Conservation (phyloP, 306 rosid species). For the Dalbergia cultrata region DNA sequence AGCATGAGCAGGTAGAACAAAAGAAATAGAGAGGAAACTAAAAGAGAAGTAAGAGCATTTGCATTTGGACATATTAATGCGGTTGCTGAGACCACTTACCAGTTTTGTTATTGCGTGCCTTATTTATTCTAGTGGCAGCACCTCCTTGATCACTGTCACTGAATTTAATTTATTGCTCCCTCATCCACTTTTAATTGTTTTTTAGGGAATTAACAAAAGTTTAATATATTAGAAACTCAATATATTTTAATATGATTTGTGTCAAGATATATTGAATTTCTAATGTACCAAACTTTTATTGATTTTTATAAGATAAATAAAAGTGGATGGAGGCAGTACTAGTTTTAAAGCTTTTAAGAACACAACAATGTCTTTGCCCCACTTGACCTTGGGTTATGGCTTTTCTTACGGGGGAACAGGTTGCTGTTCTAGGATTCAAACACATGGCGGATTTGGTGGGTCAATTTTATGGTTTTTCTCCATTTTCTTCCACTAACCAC, state of each 20-base stretch:
- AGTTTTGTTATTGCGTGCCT: constrained; percentile 49
- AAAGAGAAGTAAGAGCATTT: constrained; percentile 7
- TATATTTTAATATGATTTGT: no score
- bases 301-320: no score
- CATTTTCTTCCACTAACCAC: neutral
- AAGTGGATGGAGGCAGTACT: no score
- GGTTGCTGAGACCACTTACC: neutral
- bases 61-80: constrained; percentile 21
- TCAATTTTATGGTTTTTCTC: constrained; percentile 5
- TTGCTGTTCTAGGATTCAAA: constrained; percentile 16
- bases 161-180: neutral
- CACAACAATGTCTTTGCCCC: neutral
- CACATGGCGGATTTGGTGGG: constrained; percentile 15
- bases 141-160: constrained; percentile 37
- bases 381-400: neutral
- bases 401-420: neutral
- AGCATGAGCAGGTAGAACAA: neutral
- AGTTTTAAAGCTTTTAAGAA: neutral
- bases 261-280: no score
- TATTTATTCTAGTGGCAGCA: constrained; percentile 38
- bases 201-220: no score
- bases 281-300: no score
- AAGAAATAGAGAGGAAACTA: neutral
- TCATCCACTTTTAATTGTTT: no score
- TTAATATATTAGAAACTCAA: no score